phyloP scores from a whole-genome alignment of 2,329 filamentous ascomycete genomes.

The Pestalotiopsis sp. region DNA sequence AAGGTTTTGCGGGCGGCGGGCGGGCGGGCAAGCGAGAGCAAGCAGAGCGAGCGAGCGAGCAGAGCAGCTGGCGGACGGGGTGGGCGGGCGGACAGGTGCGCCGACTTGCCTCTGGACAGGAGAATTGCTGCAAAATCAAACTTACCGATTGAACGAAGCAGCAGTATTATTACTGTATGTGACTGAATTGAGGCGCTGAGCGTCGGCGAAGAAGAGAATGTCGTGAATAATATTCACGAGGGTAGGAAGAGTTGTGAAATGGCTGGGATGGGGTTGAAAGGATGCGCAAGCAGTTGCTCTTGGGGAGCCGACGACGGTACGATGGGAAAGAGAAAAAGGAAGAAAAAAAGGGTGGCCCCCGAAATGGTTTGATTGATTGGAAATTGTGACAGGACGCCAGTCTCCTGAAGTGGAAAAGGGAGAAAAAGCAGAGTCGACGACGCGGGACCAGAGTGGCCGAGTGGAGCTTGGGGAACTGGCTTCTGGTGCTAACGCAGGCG shows the following conservation, averaged over 20 bases:
- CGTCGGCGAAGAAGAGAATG: not conserved
- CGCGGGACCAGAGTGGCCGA: not conserved
- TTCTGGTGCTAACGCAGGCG: not conserved
- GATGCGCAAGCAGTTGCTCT: not conserved
- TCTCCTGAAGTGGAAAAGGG: slow-evolving; percentile 14
- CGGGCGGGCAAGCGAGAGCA: not conserved
- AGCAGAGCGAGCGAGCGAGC: not conserved
- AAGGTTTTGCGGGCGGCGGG: not conserved
- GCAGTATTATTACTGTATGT: not conserved
- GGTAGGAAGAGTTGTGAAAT: slow-evolving; percentile 7
- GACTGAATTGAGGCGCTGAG: not conserved
- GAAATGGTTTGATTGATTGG: slow-evolving; percentile 6
- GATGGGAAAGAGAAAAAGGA: slow-evolving; percentile 27
- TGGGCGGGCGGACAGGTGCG: not conserved
- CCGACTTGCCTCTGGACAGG: not conserved
- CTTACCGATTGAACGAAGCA: slow-evolving; percentile 8
- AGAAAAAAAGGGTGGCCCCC: slow-evolving; percentile 29
- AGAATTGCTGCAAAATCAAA: not conserved
- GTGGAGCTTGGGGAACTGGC: not conserved
- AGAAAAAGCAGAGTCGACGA: not conserved
- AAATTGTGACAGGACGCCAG: slow-evolving; percentile 29
- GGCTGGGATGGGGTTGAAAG: slow-evolving; percentile 18
- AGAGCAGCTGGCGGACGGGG: not conserved
- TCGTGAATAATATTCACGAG: not conserved
- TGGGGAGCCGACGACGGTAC: slow-evolving; percentile 10